Evolutionary conservation across 225 moss, liverwort and hornwort species (phyloP).

Genomic region (Bryum argenteum): DNA sequence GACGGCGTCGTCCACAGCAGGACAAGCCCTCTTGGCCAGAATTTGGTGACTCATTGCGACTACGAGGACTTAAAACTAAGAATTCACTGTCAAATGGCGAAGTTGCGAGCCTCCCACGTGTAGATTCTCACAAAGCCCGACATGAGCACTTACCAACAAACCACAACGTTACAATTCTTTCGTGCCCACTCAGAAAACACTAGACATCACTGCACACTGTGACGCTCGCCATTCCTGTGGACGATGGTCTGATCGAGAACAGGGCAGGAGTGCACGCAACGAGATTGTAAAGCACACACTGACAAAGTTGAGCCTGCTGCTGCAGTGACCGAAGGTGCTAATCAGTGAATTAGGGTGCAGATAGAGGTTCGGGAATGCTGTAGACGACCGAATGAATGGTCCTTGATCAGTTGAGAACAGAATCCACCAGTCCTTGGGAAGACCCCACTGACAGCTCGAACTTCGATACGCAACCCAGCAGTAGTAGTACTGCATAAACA

Average conservation of each 20-base stretch:
- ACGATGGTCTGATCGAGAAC: background rate
- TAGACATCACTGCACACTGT: background rate
- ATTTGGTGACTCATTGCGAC: slow-evolving; percentile 42
- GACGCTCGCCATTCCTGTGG: background rate
- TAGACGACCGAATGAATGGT: slow-evolving; percentile 1
- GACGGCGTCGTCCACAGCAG: slow-evolving; percentile 9
- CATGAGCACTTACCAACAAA: slow-evolving; percentile 39
- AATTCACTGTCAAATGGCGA: slow-evolving; percentile 52
- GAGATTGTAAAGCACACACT: background rate
- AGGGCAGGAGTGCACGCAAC: background rate
- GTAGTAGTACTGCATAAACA: no score
- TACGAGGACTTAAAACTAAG: background rate
- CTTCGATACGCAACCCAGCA: slow-evolving; percentile 1
- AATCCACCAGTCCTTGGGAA: slow-evolving; percentile 26
- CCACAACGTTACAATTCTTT: background rate
- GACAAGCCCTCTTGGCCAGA: slow-evolving; percentile 27
- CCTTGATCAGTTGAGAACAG: slow-evolving; percentile 27
- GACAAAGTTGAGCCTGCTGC: background rate
- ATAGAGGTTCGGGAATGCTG: background rate
- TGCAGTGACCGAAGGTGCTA: background rate
- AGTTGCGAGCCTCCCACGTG: slow-evolving; percentile 63
- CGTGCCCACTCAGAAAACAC: background rate
- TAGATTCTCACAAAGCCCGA: slow-evolving; percentile 56
- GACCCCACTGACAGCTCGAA: slow-evolving; percentile 28
- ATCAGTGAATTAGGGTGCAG: background rate